Evolutionary conservation across 352 stramenopile genomes (phyloP), one percentile per base, ranked within the genome.

Genomic region (Pythium biforme): DNA sequence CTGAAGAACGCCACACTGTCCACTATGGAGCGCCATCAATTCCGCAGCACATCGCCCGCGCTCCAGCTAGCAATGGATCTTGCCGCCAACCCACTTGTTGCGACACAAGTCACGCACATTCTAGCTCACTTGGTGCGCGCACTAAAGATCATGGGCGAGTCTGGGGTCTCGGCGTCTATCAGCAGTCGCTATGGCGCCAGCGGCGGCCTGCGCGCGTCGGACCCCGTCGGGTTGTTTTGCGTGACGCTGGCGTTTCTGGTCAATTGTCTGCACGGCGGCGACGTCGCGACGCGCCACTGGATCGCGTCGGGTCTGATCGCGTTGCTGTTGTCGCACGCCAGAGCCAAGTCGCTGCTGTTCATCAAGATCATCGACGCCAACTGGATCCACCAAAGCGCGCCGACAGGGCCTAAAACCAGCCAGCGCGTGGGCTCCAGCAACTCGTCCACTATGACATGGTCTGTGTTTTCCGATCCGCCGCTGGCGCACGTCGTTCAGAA

Each of bases 181-280:
- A 65, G 34, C 47, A 56, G 27, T 37, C 62, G 62, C 14, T 60
- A 64, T 40, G 26, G 54, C 15, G 51, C n/a, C 7, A 50, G 46
- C 17, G 11, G 55, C 17, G 11, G 55, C 40, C 33, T 31, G 22
- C 53, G 62, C 6, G 37, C 27, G 12, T 22, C 49, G 1, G 50
- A 57, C 17, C 56, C 43, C 2, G 53, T 61, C 14, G 47, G 43
- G 6, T 37, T 68, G 15, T 39, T 72, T 47, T 59, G 29, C 20
- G 59, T 65, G 19, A 34, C 46, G 4, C 7, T 68, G 2, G 43
- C 72, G 19, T 74, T 66, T 39, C 55, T 86, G 1, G 68, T 77
- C 17, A 83, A 86, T 54, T 74, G 63, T 47, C 52, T 86, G 15
- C 55, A 83, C 47, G 64, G 63, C 5, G 74, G 76, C 40, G 72